Evolutionary conservation across 352 stramenopile species (phyloP), one percentile per base, ranked within the genome.

Genomic region (Phytopythium helicoides): DNA sequence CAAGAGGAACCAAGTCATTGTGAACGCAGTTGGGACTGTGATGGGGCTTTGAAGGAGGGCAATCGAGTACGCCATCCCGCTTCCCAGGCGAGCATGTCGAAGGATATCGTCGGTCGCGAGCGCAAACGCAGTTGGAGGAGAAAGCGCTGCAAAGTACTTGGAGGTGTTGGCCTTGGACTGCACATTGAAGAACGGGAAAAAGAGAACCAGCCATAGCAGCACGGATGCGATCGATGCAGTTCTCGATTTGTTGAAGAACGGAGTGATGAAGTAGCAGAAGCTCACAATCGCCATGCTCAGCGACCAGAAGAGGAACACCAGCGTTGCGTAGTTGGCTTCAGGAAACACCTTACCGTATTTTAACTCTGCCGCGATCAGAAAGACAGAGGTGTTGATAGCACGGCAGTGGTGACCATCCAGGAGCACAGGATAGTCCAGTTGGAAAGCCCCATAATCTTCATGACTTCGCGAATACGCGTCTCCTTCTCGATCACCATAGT

Each of bases 401-500:
- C 31, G 3, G 60, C 55, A 12, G 57, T 80, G 10, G 77, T 87
- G 14, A 83, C 42, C 18, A 67, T 66, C 78, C 79, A 89, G 10
- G 81, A 88, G 19, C 58, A 57, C 22, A 89, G 68, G 36, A 92
- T 60, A 25, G 76, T 82, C 25, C 56, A 41, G 46, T 86, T 80
- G 6, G 74, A 80, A 1, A 92, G 57, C 1, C 86, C 86, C 81
- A 92, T 92, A 60, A 89, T 92, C 67, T 86, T 87, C 76, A 95
- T 89, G 37, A 92, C 69, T 44, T 92, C 77, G 9, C 81, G 77
- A 31, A 94, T 70, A 31, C 75, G 61, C 31, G 76, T 85, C 54
- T 92, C 83, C 53, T 95, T 93, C 42, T 95, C 83, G 19, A 86
- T 75, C 22, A 95, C 79, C 68, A 95, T 87, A 5, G 66, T 63